A percentile compares a stretch with the other conserved stretches of the same genome.
Evolutionary conservation across 1,284 basidiomycete species (phyloP).

Genomic region (Rhodotorula sp.): DNA sequence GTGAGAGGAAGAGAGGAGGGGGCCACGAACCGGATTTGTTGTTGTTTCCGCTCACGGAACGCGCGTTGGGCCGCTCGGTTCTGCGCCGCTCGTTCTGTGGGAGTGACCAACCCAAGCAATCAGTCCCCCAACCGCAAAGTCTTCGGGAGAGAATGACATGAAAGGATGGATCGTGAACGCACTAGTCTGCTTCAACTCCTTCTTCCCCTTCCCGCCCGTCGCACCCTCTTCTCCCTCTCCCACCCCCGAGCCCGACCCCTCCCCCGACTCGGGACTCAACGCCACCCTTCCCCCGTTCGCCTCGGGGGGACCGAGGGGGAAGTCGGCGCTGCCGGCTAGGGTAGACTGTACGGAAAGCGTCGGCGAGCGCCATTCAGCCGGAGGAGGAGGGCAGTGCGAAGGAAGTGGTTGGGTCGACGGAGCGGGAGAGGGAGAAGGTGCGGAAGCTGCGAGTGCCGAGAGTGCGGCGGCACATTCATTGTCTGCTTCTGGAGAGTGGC

Average conservation of each 20-base stretch:
- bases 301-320: background rate
- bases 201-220: slow-evolving; percentile 1
- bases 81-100: slow-evolving; percentile 31
- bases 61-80: slow-evolving; percentile 38
- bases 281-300: no score
- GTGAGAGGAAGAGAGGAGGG: background rate
- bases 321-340: no score
- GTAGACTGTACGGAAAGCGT: no score
- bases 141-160: background rate
- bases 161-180: background rate
- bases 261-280: background rate
- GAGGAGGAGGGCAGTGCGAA: no score
- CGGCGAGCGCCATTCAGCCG: no score
- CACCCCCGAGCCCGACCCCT: background rate
- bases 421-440: background rate
- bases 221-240: background rate
- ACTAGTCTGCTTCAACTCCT: slow-evolving; percentile 18
- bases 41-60: slow-evolving; percentile 39
- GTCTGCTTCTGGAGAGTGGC: background rate
- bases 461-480: slow-evolving; percentile 1
- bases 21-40: slow-evolving; percentile 15
- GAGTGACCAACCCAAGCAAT: background rate
- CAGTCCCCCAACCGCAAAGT: background rate
- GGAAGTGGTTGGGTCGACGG: background rate
- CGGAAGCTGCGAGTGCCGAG: background rate